phyloP scores from a whole-genome alignment of 805 yeast species.

The Monosporozyma aquatica region DNA sequence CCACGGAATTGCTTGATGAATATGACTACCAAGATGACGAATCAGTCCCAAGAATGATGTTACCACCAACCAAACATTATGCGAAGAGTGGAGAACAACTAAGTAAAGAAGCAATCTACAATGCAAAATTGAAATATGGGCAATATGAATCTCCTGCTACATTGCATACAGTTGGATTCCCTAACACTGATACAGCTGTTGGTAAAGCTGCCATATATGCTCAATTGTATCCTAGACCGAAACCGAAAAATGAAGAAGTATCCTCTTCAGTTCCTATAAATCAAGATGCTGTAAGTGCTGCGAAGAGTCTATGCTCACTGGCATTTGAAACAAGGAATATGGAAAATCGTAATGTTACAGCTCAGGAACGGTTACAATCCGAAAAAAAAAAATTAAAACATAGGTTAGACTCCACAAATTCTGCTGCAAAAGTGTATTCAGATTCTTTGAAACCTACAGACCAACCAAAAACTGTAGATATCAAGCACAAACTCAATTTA shows the following conservation, averaged over 20 bases:
- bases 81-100: slow-evolving; percentile 37
- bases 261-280: too few relatives aligned
- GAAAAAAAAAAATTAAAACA: background rate
- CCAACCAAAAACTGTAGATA: background rate
- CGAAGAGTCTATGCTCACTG: slow-evolving; percentile 28
- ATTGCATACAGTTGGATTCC: slow-evolving; percentile 46
- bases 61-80: background rate
- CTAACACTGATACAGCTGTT: slow-evolving; percentile 45
- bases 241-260: too few relatives aligned
- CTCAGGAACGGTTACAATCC: slow-evolving; percentile 23
- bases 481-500: slow-evolving; percentile 18
- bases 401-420: slow-evolving; percentile 4
- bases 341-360: slow-evolving; percentile 32
- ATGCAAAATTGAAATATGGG: slow-evolving; percentile 63
- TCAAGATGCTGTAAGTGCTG: slow-evolving; percentile 32
- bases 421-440: slow-evolving; percentile 1
- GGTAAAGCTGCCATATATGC: slow-evolving; percentile 73
- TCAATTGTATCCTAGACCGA: slow-evolving; percentile 10
- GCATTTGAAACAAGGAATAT: slow-evolving; percentile 21
- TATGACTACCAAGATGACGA: slow-evolving; percentile 1
- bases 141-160: slow-evolving; percentile 44
- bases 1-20: background rate
- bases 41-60: slow-evolving; percentile 1
- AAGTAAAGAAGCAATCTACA: slow-evolving; percentile 66
- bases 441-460: background rate